Base-by-base conservation (phyloP, 179 eudicot genomes). In the Amaranthus tricolor region DNA sequence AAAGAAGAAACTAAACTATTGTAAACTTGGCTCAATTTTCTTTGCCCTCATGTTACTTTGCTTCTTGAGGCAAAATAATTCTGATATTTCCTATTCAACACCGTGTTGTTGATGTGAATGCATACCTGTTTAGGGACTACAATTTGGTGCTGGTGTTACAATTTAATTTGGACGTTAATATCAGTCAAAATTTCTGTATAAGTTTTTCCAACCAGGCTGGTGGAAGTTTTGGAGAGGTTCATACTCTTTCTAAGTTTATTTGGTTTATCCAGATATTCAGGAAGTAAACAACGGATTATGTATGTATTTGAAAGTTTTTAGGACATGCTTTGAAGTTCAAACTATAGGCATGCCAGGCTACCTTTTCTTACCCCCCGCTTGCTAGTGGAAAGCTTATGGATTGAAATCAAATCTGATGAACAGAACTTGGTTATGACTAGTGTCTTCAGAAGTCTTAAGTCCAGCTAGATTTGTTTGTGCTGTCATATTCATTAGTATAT, bases 401-500 rank as follows among this genome's bases (percentile, higher is more conserved):
- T n/a, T 31, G 12, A 52, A 52, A 56, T 0, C 13, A 21, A 24
- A 12, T 14, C 47, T 49, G 45, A 11, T 57, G 45, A 71, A 48
- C 19, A 11, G 63, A 19, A 51, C 31, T 50, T 63, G 12, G 13
- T 12, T 20, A 31, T 55, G n/a, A 47, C 44, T 68, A 50, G 9
- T 20, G 9, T 70, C 53, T 48, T 48, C 31, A 31, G 49, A 50
- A 52, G 16, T 78, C 54, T 31, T 62, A 61, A 6, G 64, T 68
- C 44, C 62, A 7, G 20, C 63, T 15, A 17, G 66, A 68, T 59
- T 6, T 62, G 51, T 62, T 57, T 24, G 16, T 54, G 19, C 62
- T 17, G 21, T 64, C 14, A 58, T 55, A 7, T 66, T 58, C 14
- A 6, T 74, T 56, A 21, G 52, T 48, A 20, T 53, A 54, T 72